Base-by-base conservation (phyloP, 2,329 filamentous ascomycete genomes). In the Trichoderma arundinaceum region DNA sequence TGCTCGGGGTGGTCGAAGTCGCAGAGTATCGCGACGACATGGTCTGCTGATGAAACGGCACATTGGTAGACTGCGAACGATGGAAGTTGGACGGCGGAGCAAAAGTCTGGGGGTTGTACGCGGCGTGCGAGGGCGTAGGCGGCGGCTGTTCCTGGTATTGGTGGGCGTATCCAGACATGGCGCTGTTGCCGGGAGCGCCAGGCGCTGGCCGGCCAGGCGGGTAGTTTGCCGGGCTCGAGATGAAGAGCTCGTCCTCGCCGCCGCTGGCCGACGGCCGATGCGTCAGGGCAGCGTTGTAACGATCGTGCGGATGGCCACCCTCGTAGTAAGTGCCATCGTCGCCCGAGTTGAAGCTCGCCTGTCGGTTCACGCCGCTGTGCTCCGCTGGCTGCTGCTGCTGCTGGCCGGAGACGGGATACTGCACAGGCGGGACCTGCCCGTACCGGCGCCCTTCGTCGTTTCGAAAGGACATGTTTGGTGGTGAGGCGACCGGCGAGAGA, bases 61-160 rank as follows among this genome's bases (percentile, higher is more conserved):
- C 71, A 48, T 78, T 78, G n/a, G 81, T 81, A 28, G 85, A 85
- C 66, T 84, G 84, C 39, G 84, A 81, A 63, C 84, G 81, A 64
- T 72, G 71, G 58, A 75, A 77, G 58, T 66, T 66, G 56, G 72
- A 70, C 4, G 74, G 68, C 66, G 72, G 75, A 66, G 79, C 80
- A 74, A 87, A 94, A 43, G 83, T 81, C 74, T 90, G 85, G 1
- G 92, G 91, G 73, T 94, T 94, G 77, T 94, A 94, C 49, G 85
- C 76, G 22, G 81, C 72, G 56, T 81, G 79, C 32, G 80, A 78
- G 15, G 82, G 78, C 7, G 67, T 65, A 9, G 82, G 80, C 22
- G 82, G 76, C 68, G 83, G 77, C 67, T 80, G 72, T 65, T 79
- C 76, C 69, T 79, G 79, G 71, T 83, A 83, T 68, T 83, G 80